Evolutionary conservation across 192 early-diverging fungal species (phyloP), one percentile per base, ranked within the genome.

Genomic region (Coemansia pectinata): DNA sequence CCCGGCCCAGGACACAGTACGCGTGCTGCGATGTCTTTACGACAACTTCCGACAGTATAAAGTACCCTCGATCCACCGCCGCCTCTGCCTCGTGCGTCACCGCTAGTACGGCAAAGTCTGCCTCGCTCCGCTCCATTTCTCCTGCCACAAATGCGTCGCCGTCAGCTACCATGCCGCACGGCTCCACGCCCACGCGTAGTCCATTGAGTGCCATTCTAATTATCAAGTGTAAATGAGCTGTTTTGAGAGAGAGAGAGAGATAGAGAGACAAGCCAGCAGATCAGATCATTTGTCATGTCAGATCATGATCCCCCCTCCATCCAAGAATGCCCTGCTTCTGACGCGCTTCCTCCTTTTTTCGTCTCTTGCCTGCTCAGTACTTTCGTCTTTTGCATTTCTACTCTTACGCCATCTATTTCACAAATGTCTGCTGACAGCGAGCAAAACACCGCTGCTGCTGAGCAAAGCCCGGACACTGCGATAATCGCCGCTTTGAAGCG

Each of bases 171-270:
- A 59, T 10, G 7, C 31, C 34, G 6, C 21, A 31, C 19, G 84
- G 77, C 63, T 71, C 73, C 3, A 77, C 41, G 34, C 84, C 84
- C 12, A 79, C 55, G 62, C 74, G 78, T 5, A 75, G 14, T 38
- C 69, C 68, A 33, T 45, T n/a, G n/a, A 40, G 17, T 21, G 59
- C 5, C 59, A 61, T 61, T 61, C 14, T 19, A 48, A 48, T 9
- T 23, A 48, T 8, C 47, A 9, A 21, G 19, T 45, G 42, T 17
- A 48, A 48, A 48, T 21, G 47, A 48, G 47, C n/a, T 48, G 19
- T 2, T 48, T 19, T 19, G 41, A 0, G 15, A 12, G 4, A 42
- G 15, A 42, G 8, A 48, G 17, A 45, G n/a, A 45, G 44, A n/a
- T 5, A 17, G 44, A 17, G 17, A 36, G 34, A 36, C 34, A 36